Evolutionary conservation across 441 rosid species (phyloP).

Genomic region (Erysimum cheiri): DNA sequence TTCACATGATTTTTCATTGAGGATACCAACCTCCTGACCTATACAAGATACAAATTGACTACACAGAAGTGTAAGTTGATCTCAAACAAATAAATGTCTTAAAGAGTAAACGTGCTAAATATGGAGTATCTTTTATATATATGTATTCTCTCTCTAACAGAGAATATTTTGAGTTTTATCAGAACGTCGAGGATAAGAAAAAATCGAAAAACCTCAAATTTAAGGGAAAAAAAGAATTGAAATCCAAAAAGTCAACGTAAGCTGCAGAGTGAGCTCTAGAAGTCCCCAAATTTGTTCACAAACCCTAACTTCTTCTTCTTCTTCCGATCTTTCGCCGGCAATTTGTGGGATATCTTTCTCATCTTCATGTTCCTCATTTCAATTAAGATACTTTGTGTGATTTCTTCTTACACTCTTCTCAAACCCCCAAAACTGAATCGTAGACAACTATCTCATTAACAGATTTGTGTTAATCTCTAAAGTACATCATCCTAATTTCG

Average conservation of each 20-base stretch:
- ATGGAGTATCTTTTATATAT: no score
- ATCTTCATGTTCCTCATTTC: no score
- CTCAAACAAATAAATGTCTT: no score
- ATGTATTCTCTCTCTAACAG: not conserved
- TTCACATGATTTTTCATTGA: not conserved
- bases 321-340: not conserved
- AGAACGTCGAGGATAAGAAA: not conserved
- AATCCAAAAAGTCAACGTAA: not conserved
- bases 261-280: not conserved
- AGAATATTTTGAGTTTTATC: not conserved
- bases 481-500: not conserved
- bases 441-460: not conserved
- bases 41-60: no score
- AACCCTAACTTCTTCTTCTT: not conserved
- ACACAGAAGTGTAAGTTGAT: no score
- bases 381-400: not conserved
- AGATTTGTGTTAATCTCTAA: not conserved
- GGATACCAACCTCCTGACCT: no score
- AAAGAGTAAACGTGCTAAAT: no score
- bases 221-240: not conserved
- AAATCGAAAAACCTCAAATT: not conserved
- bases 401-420: not conserved
- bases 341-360: not conserved
- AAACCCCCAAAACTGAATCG: not conserved
- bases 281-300: not conserved